phyloP scores from a whole-genome alignment of 257 asterid species.

The Cordia subcordata region DNA sequence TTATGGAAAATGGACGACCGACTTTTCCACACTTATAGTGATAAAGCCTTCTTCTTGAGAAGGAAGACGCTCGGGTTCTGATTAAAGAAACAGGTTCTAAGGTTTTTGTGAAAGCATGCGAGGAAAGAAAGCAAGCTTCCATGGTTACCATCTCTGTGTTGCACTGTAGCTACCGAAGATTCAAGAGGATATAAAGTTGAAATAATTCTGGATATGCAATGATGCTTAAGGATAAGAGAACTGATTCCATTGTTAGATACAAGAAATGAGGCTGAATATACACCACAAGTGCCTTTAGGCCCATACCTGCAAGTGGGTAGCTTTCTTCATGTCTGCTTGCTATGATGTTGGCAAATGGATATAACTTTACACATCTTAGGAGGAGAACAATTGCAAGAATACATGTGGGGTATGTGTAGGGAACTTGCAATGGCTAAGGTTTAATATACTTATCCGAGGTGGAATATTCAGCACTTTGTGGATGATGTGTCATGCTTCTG shows the following conservation, averaged over 20 bases:
- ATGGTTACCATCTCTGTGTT: slow-evolving; percentile 9
- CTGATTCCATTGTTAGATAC: slow-evolving; percentile 4
- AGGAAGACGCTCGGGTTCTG: slow-evolving; percentile 24
- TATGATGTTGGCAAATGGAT: slow-evolving; percentile 27
- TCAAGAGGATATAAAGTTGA: slow-evolving; percentile 1
- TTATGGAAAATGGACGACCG: slow-evolving; percentile 32
- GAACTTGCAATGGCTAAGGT: slow-evolving; percentile 11
- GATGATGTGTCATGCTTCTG: slow-evolving; percentile 14
- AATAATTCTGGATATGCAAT: slow-evolving; percentile 15
- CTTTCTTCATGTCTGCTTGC: slow-evolving; percentile 19
- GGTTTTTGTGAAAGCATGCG: slow-evolving; percentile 43
- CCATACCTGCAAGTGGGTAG: slow-evolving; percentile 36
- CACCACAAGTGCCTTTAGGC: slow-evolving; percentile 38
- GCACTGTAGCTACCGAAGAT: slow-evolving; percentile 1
- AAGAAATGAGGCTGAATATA: slow-evolving; percentile 25
- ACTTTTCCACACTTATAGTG: slow-evolving; percentile 26
- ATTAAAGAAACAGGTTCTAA: slow-evolving; percentile 29
- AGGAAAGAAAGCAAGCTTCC: slow-evolving; percentile 53
- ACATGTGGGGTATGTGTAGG: background rate
- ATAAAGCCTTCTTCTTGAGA: slow-evolving; percentile 21
- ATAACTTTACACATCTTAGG: slow-evolving; percentile 26
- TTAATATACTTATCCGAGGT: background rate
- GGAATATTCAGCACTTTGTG: background rate
- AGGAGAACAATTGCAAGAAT: background rate
- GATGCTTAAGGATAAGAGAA: slow-evolving; percentile 26